Percentiles rank a stretch among this genome's conserved stretches.
phyloP scores from a whole-genome alignment of 148 eudicot species.

The Polygonum maritimum region DNA sequence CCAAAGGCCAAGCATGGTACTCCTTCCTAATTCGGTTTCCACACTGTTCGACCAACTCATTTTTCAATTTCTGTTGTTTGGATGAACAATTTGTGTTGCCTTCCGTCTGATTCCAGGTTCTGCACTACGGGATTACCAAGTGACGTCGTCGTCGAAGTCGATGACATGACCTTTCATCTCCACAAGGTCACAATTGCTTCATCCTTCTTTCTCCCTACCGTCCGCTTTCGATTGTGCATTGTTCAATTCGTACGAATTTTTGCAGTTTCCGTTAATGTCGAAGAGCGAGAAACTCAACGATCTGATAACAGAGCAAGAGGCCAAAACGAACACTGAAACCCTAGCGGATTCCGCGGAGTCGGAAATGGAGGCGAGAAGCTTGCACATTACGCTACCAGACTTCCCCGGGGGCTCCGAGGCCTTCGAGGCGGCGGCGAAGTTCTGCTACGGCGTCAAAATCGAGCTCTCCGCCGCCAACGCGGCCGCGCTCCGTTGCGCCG shows the following conservation, averaged over 20 bases:
- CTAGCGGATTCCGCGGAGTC: neutral
- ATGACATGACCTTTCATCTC: constrained; percentile 86
- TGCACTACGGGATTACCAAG: constrained; percentile 79
- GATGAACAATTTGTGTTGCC: neutral
- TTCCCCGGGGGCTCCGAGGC: constrained; percentile 83
- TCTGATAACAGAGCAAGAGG: constrained; percentile 57
- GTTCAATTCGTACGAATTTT: neutral
- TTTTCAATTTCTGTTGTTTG: neutral
- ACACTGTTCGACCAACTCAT: neutral
- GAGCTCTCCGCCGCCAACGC: constrained; percentile 53
- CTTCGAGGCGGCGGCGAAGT: constrained; percentile 86
- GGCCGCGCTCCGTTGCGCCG: constrained; percentile 87
- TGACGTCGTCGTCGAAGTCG: constrained; percentile 67
- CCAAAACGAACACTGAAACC: constrained; percentile 9
- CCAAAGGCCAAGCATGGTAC: constrained; percentile 86
- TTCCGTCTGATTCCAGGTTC: constrained; percentile 35
- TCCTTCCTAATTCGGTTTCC: neutral
- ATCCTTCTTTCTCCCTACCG: neutral
- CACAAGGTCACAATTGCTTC: constrained; percentile 44
- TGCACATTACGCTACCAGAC: constrained; percentile 39
- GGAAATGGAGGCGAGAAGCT: constrained; percentile 21
- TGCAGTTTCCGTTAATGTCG: constrained; percentile 90
- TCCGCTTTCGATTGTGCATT: neutral
- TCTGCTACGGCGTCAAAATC: constrained; percentile 88
- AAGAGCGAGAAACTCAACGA: constrained; percentile 72